Base-by-base conservation (phyloP, 352 stramenopile species). In the Globisporangium cystogenes region DNA sequence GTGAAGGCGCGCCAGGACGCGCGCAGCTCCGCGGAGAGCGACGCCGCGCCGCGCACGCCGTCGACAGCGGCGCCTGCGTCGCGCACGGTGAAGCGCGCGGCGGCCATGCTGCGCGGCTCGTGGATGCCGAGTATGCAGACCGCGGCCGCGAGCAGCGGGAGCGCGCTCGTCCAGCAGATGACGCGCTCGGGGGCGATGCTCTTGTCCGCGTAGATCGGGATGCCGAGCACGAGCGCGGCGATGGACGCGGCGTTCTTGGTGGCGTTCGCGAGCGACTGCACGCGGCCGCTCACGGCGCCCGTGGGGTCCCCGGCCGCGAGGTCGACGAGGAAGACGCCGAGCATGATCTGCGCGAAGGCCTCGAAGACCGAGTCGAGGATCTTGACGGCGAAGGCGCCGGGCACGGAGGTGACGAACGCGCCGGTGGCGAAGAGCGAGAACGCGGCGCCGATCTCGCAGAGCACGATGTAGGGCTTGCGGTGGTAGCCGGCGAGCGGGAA, bases 291-390 rank as follows among this genome's bases (percentile, higher is more conserved):
- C 45, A 65, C 88, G 7, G 54, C 48, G 44, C 82, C 87, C 15
- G 75, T 86, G 2, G 55, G 31, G 51, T 92, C 79, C 12, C 62
- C 67, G 2, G 70, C 59, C 1, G 76, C 77, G 14, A 93, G 49
- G 52, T 88, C 64, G 47, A 90, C 82, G 39, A 90, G 71, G 44
- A 90, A 71, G 45, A 90, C 76, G 51, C 74, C 82, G 36, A 90
- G 72, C 82, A 93, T 93, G 48, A 93, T 72, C 57, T 93, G 79
- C 36, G 82, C 60, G 55, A 93, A 93, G 16, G 82, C 75, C 42
- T 93, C 80, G 31, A 78, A 86, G 26, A 87, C 55, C 12, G 80
- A 69, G 53, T 90, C 79, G 35, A 90, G 24, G 12, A 90, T 57
- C 49, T 79, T 82, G 42, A 90, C 74, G n/a, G 71, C 57, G 44